Evolutionary conservation across 2,329 filamentous ascomycete species (phyloP), one percentile per base, ranked within the genome.

Genomic region (Claviceps citrina): DNA sequence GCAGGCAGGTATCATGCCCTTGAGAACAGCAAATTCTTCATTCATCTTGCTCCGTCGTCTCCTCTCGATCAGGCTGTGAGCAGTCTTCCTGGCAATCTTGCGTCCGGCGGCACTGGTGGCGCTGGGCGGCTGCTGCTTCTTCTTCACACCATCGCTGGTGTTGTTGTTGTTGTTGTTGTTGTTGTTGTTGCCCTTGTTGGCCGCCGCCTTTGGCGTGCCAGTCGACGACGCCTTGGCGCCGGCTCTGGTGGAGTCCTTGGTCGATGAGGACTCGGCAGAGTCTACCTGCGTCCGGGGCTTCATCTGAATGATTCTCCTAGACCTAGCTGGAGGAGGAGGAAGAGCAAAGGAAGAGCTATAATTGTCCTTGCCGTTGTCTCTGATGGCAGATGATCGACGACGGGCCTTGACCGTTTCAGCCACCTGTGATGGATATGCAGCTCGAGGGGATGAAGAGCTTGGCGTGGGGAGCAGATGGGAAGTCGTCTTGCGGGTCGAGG

Each of bases 291-390:
- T 51, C 20, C 66, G 62, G 15, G 74, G 89, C 61, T 93, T 94
- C 87, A 96, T 94, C 63, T 96, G 89, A 43, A 96, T 96, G 56
- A 98, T 96, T 65, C 93, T 96, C 52, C 89, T 80, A 31, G 85
- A 84, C 46, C 89, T 72, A 3, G 87, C 94, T 0, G 91, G 91
- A 13, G 89, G 91, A 8, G 91, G 91, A 16, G 91, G 91, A 13
- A 98, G 72, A 8, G 82, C 73, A 57, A 94, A 93, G 36, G 71
- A 66, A 49, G 77, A 35, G 4, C 15, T 72, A 48, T 75, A 19
- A 7, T 22, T 72, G 47, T 76, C 78, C 42, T 67, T 65, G 42
- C 62, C 24, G 34, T 41, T 53, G 12, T 63, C 54, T 37, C 55
- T 56, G 15, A 63, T 58, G 10, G 65, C 57, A 13, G 71, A 69